Evolutionary conservation across 345 rosid genomes (phyloP).

Genomic region (Adansonia digitata): DNA sequence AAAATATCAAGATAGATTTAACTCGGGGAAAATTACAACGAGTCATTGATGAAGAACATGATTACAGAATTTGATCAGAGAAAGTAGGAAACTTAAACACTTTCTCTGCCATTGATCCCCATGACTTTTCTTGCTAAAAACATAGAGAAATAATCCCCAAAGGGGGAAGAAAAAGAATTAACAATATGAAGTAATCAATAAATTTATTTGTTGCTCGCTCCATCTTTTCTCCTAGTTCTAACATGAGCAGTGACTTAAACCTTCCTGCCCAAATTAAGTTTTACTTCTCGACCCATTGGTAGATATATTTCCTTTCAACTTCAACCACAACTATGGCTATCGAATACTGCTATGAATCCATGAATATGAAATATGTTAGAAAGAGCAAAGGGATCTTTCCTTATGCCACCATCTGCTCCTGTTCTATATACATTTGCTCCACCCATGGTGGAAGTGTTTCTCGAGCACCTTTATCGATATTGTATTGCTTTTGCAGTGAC

Average conservation of each 20-base stretch:
- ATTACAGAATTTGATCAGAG: not conserved
- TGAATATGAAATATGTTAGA: conserved; percentile 27
- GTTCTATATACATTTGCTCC: conserved; percentile 88
- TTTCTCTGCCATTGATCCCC: not conserved
- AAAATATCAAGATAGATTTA: too few species aligned
- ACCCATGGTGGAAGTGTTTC: conserved; percentile 59
- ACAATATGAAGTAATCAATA: conserved; percentile 23
- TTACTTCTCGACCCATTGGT: not conserved
- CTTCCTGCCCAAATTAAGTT: conserved; percentile 5
- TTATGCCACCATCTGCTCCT: conserved; percentile 90
- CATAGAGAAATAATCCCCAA: conserved; percentile 1
- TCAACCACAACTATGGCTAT: conserved; percentile 8
- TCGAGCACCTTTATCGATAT: conserved; percentile 29
- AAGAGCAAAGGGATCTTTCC: conserved; percentile 16
- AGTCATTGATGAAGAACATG: conserved; percentile 8
- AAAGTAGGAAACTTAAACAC: not conserved
- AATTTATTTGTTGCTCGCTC: conserved; percentile 8
- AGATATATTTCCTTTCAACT: not conserved
- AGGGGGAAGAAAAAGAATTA: conserved; percentile 9
- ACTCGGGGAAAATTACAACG: not conserved
- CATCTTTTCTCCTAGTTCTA: not conserved
- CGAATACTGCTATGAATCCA: conserved; percentile 18
- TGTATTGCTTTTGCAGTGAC: conserved; percentile 28
- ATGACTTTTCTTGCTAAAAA: not conserved
- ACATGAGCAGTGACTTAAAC: conserved; percentile 14